Base-by-base conservation (phyloP, 202 grass and related monocot species). In the Digitaria exilis region DNA sequence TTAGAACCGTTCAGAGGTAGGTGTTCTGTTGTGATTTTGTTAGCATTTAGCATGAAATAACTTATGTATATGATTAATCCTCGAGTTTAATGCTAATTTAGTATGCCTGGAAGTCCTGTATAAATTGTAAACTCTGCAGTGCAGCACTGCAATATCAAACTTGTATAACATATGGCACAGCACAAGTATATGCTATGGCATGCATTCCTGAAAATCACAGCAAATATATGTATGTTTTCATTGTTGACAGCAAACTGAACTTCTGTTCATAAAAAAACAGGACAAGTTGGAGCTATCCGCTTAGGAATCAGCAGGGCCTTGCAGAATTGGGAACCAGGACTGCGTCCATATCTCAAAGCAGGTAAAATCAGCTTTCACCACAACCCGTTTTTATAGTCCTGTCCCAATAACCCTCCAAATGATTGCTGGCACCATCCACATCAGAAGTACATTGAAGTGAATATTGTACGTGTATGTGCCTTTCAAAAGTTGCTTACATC, bases 231-330 rank as follows among this genome's bases (percentile, higher is more conserved):
- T 35, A 44, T 65, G 46, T 18, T 41, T 83, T 4, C 18, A 45
- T 46, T 69, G 65, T 26, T 43, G 65, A 69, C 21, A 1, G 21
- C 24, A 34, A 9, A 84, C 83, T 63, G 30, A 52, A 30, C 44
- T 84, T 65, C 10, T 83, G 73, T 77, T 65, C 70, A 51, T 71
- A 1, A 54, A 63, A 63, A 41, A 71, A 65, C 75, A 99, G 96
- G 96, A 54, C 96, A 96, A 92, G 93, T 99, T 19, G 93, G 93
- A 64, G 96, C 96, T 58, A 90, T 99, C 64, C 93, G 91, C 35
- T 79, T 99, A 64, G 96, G 96, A 29, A 94, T 99, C 65, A 99
- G 96, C 51, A 92, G 93, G 72, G 93, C 96, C 44, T 90, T 99
- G 78, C 91, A 99, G 84, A 96, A 96, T 52, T 96, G 84, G 71